Evolutionary conservation across 768 basidiomycete species (phyloP), one percentile per base, ranked within the genome.

Genomic region (Calocybe cyanea): DNA sequence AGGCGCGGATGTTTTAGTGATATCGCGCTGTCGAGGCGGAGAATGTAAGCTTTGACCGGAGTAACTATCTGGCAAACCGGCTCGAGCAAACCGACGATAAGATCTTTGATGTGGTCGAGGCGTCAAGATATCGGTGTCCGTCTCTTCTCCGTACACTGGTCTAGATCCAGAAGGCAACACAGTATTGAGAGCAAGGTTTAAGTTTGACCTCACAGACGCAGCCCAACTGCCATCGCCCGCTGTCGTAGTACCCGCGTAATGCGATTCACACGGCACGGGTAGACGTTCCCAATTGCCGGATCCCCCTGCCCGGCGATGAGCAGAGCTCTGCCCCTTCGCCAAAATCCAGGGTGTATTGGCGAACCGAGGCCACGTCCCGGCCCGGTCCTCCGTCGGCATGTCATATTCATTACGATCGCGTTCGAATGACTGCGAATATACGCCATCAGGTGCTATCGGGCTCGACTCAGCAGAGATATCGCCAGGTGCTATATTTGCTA

Each of bases 401-500:
- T 63, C 61, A n/a, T n/a, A n/a, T n/a, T n/a, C n/a, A n/a, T n/a
- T n/a, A 37, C 53, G 45, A 25, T 52, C 44, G 18, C 34, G 34
- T 24, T 48, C 48, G 15, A 32, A 7, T 4, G 33, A 41, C 8
- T 21, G 23, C 13, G 42, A 20, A 20, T 18, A 33, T 11, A 53
- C 58, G 9, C 57, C 46, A 39, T 53, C 56, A 1, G 61, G 58
- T 4, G 55, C 50, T 2, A 60, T 52, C 43, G 60, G 62, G 38
- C 67, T 66, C 25, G 65, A 63, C 32, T 59, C 57, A 1, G 60
- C 63, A 20, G 70, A 67, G n/a, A 66, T 43, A 40, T 80, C 77
- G 5, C 73, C 78, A 7, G 76, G 72, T 1, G 66, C 57, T 42
- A 70, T 61, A 54, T 81, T 80, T 20, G 74, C 63, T 38, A 81